phyloP scores from a whole-genome alignment of 352 stramenopile genomes.

The Globisporangium cylindrosporum region DNA sequence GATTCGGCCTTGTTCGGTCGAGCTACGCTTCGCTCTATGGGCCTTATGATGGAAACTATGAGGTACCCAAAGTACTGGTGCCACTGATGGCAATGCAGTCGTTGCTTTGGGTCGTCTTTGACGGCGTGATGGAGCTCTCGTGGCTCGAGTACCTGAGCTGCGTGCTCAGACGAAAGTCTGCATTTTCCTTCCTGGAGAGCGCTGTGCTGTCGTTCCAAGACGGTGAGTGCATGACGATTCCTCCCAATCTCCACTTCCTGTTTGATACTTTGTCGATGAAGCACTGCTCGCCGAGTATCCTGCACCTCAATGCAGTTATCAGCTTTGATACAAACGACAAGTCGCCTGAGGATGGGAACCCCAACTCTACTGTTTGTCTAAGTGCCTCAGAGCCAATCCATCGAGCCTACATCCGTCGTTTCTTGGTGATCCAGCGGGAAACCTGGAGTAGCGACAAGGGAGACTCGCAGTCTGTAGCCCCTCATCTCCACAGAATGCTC shows the following conservation, averaged over 20 bases:
- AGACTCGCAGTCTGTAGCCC: neutral
- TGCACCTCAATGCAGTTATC: slow-evolving; percentile 31
- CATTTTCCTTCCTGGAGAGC: neutral
- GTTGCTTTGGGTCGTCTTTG: slow-evolving; percentile 45
- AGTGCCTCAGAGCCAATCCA: slow-evolving; percentile 19
- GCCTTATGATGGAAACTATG: neutral
- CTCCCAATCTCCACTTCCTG: slow-evolving; percentile 57
- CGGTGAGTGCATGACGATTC: slow-evolving; percentile 54
- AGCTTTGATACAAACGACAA: slow-evolving; percentile 14
- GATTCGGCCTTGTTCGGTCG: slow-evolving; percentile 8
- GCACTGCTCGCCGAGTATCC: slow-evolving; percentile 31
- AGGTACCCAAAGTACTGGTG: neutral
- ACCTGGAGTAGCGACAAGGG: neutral
- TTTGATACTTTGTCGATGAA: slow-evolving; percentile 51
- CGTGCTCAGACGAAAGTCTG: slow-evolving; percentile 16
- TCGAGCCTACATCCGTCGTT: slow-evolving; percentile 26
- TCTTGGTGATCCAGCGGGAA: slow-evolving; percentile 23
- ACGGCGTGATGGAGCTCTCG: slow-evolving; percentile 30
- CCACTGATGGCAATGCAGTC: slow-evolving; percentile 16
- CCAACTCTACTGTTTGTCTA: neutral
- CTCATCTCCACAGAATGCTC: neutral
- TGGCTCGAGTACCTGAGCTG: slow-evolving; percentile 44
- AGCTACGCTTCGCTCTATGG: neutral
- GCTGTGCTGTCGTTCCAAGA: slow-evolving; percentile 31
- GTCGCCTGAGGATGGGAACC: neutral